Base-by-base conservation (phyloP, 768 basidiomycete genomes). In the Gloeophyllum trabeum region DNA sequence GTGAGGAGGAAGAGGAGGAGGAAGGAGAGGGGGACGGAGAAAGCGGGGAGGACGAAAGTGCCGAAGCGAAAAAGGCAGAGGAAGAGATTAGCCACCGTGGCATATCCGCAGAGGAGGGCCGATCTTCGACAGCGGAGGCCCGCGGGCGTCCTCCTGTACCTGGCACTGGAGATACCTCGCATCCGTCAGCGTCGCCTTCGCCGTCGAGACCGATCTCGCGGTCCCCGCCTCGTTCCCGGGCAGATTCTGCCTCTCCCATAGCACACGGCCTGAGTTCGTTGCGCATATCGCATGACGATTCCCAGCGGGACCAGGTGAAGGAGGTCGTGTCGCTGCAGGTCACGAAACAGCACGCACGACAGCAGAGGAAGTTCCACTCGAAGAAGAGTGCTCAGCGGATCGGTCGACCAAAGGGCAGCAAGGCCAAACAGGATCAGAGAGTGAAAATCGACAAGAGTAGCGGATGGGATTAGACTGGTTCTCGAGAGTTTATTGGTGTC, bases 351-450 rank as follows among this genome's bases (percentile, higher is more conserved):
- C 78, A 76, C 3, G 69, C 73, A 16, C 73, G 73, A 44, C 71
- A 84, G 51, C 71, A 83, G 53, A 70, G 73, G 44, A 87, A 86
- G 56, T 75, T 85, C 55, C 90, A 93, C 62, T 77, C 84, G 1
- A 86, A 81, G 59, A 74, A 79, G 47, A 69, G 72, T 5, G 68
- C 68, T 3, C 71, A 74, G 42, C 67, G 76, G 43, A 74, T 69
- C 22, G 84, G 84, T 20, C 66, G 86, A 28, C 65, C 77, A 19
- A 77, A 79, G 49, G 90, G 90, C 18, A 89, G 84, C 56, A 93
- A 93, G 57, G 80, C 80, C 42, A 93, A 89, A 62, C 77, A 79
- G 54, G 85, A 90, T 52, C 71, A 61, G 23, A 66, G 74, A 44
- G 71, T 87, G 7, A 78, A 75, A 51, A 39, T 74, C 32, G 81